Conservation (phyloP, 345 rosid genomes). For the Gossypium arboreum region DNA sequence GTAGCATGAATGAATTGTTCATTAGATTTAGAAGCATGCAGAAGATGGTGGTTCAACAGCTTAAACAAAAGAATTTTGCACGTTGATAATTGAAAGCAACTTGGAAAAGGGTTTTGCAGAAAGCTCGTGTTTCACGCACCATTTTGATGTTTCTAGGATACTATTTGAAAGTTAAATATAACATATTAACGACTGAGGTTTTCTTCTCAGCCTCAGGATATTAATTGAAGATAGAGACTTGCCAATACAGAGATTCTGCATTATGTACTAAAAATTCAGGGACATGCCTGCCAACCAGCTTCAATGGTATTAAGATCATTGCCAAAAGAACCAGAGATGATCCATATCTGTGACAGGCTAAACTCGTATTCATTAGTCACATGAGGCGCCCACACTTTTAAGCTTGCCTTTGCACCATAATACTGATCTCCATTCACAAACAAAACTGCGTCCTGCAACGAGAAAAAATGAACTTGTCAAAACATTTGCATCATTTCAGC, state of each 20-base stretch:
- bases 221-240: background rate
- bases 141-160: background rate
- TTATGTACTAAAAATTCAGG: background rate
- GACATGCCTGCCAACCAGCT: constrained; percentile 96
- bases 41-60: background rate
- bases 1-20: constrained; percentile 6
- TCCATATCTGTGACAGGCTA: constrained; percentile 90
- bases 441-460: constrained; percentile 81
- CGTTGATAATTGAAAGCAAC: background rate
- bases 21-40: background rate
- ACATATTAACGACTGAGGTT: background rate
- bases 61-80: background rate
- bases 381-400: constrained; percentile 84
- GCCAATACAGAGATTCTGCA: background rate
- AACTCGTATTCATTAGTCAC: constrained; percentile 77
- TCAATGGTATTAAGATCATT: constrained; percentile 91
- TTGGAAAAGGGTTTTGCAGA: background rate
- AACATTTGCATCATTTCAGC: background rate
- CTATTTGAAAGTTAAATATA: background rate
- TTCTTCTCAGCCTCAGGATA: background rate
- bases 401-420: constrained; percentile 88
- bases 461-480: background rate
- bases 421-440: constrained; percentile 79
- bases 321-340: constrained; percentile 90
- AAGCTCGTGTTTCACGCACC: background rate